Conservation (phyloP, 441 rosid species). For the Populus hybrid region DNA sequence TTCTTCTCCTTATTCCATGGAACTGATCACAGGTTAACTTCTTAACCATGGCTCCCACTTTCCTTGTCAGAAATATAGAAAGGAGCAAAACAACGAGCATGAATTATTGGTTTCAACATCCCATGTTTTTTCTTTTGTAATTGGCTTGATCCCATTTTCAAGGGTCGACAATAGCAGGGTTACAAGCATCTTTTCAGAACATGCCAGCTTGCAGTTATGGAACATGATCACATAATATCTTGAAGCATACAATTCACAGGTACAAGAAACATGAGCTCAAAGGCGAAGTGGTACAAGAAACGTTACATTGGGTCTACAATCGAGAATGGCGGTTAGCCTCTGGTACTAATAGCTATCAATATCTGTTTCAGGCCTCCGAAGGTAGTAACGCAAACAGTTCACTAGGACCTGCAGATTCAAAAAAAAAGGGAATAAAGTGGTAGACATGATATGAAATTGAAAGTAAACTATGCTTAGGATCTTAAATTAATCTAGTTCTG, state of each 20-base stretch:
- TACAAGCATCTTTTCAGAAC: neutral
- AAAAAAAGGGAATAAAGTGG: neutral
- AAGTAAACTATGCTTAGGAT: neutral
- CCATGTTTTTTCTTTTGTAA: neutral
- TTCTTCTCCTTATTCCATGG: neutral
- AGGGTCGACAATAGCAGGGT: neutral
- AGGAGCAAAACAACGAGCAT: neutral
- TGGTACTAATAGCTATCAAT: conserved; percentile 58
- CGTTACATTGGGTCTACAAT: conserved; percentile 18
- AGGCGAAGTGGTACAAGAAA: conserved; percentile 7
- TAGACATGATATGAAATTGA: neutral
- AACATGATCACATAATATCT: neutral
- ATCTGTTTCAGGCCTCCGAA: conserved; percentile 90
- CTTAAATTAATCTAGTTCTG: neutral
- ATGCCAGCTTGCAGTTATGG: conserved; percentile 1
- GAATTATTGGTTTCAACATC: neutral
- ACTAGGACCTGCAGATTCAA: conserved; percentile 55
- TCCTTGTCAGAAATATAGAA: conserved; percentile 26
- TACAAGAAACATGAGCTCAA: conserved; percentile 7
- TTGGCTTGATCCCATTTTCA: neutral
- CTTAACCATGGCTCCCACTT: conserved; percentile 38
- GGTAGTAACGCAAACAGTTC: conserved; percentile 84
- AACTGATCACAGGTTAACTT: neutral
- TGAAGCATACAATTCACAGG: neutral
- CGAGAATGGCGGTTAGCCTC: neutral